Base-by-base conservation (phyloP, 2,329 filamentous ascomycete species). In the Epichloe gansuensis region DNA sequence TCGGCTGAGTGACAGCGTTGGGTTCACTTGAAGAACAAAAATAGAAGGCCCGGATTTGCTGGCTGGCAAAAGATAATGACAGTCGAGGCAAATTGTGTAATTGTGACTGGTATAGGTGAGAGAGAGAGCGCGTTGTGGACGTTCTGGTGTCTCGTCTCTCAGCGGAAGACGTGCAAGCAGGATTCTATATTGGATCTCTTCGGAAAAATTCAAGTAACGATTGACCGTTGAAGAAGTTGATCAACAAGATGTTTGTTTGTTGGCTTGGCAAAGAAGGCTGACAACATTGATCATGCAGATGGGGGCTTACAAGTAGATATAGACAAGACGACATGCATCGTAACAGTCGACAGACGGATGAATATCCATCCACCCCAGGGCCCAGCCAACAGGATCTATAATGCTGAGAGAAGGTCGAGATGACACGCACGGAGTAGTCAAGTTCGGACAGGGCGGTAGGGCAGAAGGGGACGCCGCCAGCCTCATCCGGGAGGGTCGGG, bases 281-380 rank as follows among this genome's bases (percentile, higher is more conserved):
- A 43, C 13, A 17, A 23, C 11, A n/a, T 37, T 13, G 21, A 34
- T 46, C 3, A 50, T 23, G 42, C 13, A 28, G 55, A 55, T 55
- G 56, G 56, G 56, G 56, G 55, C 56, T 53, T 50, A 50, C 21
- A 54, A 48, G 42, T 55, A 58, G 55, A 55, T 58, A 55, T 54
- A 55, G 51, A 48, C 51, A 42, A 55, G 51, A 48, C 51, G 42
- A 41, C 15, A 28, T 47, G 52, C 50, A 53, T 56, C 48, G 25
- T 31, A 31, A 9, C 17, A 51, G 42, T 23, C 47, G 9, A 9
- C 17, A 51, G 42, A 35, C 47, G 9, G 37, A 42, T 38, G 17
- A 21, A 21, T 21, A 21, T 21, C 17, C 17, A 39, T 49, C 48
- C 42, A 45, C 48, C 47, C 52, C 45, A 15, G 52, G 17, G 35